A percentile compares a stretch with the other conserved stretches of the same genome.
Evolutionary conservation across 345 rosid genomes (phyloP).

Genomic region (Raphanus sativus): DNA sequence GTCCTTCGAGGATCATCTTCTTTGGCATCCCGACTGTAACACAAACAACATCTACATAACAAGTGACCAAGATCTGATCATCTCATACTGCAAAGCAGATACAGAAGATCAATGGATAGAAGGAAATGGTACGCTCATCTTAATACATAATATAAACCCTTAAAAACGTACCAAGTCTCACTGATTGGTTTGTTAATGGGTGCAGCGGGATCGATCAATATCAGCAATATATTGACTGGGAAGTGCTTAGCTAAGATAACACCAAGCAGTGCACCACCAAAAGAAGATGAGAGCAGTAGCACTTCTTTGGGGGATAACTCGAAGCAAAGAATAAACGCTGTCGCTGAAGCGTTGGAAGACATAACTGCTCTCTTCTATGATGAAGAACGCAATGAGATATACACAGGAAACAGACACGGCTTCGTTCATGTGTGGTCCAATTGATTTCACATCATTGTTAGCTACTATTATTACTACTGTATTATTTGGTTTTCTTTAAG

Average conservation of each 20-base stretch:
- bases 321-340: slow-evolving; percentile 54
- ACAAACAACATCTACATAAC: slow-evolving; percentile 94
- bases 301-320: slow-evolving; percentile 31
- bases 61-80: slow-evolving; percentile 93
- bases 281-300: slow-evolving; percentile 48
- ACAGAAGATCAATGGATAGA: slow-evolving; percentile 84
- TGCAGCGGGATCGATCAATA: slow-evolving; percentile 83
- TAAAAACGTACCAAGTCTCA: not conserved
- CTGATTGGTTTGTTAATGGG: slow-evolving; percentile 3
- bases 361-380: slow-evolving; percentile 89
- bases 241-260: slow-evolving; percentile 89
- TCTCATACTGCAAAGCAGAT: slow-evolving; percentile 95
- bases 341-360: slow-evolving; percentile 78
- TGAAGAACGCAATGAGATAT: slow-evolving; percentile 89
- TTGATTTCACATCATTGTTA: slow-evolving; percentile 45
- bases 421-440: slow-evolving; percentile 90
- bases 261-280: slow-evolving; percentile 53
- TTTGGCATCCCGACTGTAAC: slow-evolving; percentile 97
- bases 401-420: slow-evolving; percentile 79
- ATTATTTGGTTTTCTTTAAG: slow-evolving; percentile 14
- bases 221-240: slow-evolving; percentile 90
- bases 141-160: not conserved
- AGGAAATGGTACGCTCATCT: slow-evolving; percentile 57
- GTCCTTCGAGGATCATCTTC: slow-evolving; percentile 90
- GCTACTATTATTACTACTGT: slow-evolving; percentile 6